phyloP scores from a whole-genome alignment of 1,284 basidiomycete species.

The Marasmius tenuissimus region DNA sequence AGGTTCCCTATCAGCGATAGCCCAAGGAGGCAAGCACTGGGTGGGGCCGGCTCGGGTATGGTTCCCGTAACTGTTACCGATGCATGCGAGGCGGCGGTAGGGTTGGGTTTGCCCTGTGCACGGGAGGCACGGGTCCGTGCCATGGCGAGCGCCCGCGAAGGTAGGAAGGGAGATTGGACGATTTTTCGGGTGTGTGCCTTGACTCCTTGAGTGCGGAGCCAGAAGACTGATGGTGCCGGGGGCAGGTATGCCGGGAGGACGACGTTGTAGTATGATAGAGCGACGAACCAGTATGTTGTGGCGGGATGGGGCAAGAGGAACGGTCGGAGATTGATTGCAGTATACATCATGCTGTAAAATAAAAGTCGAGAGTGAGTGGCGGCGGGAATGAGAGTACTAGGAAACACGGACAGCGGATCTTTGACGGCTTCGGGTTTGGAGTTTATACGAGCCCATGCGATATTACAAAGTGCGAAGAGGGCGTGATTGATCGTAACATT shows the following conservation, averaged over 20 bases:
- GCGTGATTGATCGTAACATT: conserved; percentile 51
- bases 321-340: conserved; percentile 47
- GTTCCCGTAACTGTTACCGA: too few relatives aligned
- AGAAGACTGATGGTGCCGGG: conserved; percentile 32
- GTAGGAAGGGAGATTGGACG: conserved; percentile 40
- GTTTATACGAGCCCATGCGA: conserved; percentile 42
- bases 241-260: conserved; percentile 47
- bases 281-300: conserved; percentile 44
- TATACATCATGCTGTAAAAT: conserved; percentile 44
- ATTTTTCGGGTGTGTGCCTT: conserved; percentile 38
- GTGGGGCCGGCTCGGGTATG: conserved; percentile 17
- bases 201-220: conserved; percentile 42
- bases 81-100: conserved; percentile 3
- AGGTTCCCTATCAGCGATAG: conserved; percentile 55
- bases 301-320: conserved; percentile 32
- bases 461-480: conserved; percentile 44
- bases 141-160: conserved; percentile 38
- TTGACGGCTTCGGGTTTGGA: conserved; percentile 18
- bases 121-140: conserved; percentile 37
- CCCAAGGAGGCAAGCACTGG: conserved; percentile 43
- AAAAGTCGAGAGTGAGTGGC: background rate
- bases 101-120: conserved; percentile 24
- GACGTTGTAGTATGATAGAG: conserved; percentile 52
- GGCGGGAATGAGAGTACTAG: background rate
- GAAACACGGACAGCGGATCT: conserved; percentile 40